A percentile compares a stretch with the other conserved stretches of the same genome.
Evolutionary conservation across 805 yeast genomes (phyloP).

Genomic region (Schizosaccharomyces cryophilus): DNA sequence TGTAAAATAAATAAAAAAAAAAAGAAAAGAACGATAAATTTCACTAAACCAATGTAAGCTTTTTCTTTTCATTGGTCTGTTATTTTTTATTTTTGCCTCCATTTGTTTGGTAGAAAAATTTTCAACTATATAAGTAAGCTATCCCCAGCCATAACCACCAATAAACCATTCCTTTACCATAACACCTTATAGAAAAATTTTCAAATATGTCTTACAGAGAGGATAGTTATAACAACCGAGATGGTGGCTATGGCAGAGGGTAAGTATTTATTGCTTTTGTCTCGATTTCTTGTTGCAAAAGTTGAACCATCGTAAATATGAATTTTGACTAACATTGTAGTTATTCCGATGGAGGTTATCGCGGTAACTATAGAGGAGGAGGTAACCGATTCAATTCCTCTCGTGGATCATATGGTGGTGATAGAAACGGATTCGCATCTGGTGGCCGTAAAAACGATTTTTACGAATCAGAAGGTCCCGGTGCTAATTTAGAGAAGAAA

Average conservation of each 20-base stretch:
- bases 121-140: background rate
- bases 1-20: too few relatives aligned
- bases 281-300: too few relatives aligned
- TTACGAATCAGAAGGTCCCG: constrained; percentile 19
- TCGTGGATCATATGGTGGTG: constrained; percentile 12
- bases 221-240: background rate
- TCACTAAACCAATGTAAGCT: too few relatives aligned
- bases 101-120: too few relatives aligned
- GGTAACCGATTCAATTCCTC: constrained; percentile 9
- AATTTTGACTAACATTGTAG: too few relatives aligned
- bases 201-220: background rate
- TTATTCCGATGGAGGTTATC: background rate
- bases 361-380: background rate
- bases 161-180: background rate
- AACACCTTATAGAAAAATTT: background rate
- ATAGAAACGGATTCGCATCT: constrained; percentile 14
- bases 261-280: too few relatives aligned
- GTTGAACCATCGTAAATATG: too few relatives aligned
- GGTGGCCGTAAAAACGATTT: constrained; percentile 18
- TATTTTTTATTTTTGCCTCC: too few relatives aligned
- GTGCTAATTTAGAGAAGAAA: constrained; percentile 39
- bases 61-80: too few relatives aligned
- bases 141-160: background rate
- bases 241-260: background rate
- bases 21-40: too few relatives aligned